phyloP scores from a whole-genome alignment of 2,329 filamentous ascomycete genomes.

The Aspergillus fischeri region DNA sequence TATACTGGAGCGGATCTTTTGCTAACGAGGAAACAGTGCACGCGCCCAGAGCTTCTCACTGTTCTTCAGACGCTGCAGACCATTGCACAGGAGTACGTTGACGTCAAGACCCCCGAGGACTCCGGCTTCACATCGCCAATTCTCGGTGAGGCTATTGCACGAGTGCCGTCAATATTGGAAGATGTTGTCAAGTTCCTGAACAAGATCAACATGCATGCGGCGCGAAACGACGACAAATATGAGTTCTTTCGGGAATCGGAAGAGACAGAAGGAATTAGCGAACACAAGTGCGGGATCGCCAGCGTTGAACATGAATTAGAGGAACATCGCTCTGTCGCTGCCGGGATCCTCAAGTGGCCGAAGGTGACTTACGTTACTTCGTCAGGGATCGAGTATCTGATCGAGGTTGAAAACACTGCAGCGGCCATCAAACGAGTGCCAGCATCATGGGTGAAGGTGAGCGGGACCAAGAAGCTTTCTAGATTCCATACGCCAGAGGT shows the following conservation, averaged over 20 bases:
- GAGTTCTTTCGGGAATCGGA: slow-evolving; percentile 82
- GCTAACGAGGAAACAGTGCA: slow-evolving; percentile 52
- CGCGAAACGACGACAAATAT: slow-evolving; percentile 86
- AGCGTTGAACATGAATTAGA: slow-evolving; percentile 85
- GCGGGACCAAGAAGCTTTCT: slow-evolving; percentile 85
- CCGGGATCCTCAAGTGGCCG: slow-evolving; percentile 67
- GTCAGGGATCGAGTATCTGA: slow-evolving; percentile 87
- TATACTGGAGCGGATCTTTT: neutral
- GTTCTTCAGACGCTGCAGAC: slow-evolving; percentile 81
- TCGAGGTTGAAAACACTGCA: slow-evolving; percentile 76
- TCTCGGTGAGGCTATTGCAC: slow-evolving; percentile 66
- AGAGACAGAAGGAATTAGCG: slow-evolving; percentile 83
- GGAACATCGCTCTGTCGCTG: slow-evolving; percentile 67
- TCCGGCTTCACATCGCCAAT: slow-evolving; percentile 68
- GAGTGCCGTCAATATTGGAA: slow-evolving; percentile 71
- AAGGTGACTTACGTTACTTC: slow-evolving; percentile 77
- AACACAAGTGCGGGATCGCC: slow-evolving; percentile 87
- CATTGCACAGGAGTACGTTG: slow-evolving; percentile 71
- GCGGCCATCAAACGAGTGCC: slow-evolving; percentile 78
- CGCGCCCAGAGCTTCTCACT: slow-evolving; percentile 77
- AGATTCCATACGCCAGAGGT: slow-evolving; percentile 95
- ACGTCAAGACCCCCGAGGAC: slow-evolving; percentile 61
- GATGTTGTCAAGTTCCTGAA: slow-evolving; percentile 73
- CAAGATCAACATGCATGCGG: slow-evolving; percentile 78
- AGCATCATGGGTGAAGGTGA: slow-evolving; percentile 92